Base-by-base conservation (phyloP, 2,329 filamentous ascomycete genomes). In the Verruconis gallopava region DNA sequence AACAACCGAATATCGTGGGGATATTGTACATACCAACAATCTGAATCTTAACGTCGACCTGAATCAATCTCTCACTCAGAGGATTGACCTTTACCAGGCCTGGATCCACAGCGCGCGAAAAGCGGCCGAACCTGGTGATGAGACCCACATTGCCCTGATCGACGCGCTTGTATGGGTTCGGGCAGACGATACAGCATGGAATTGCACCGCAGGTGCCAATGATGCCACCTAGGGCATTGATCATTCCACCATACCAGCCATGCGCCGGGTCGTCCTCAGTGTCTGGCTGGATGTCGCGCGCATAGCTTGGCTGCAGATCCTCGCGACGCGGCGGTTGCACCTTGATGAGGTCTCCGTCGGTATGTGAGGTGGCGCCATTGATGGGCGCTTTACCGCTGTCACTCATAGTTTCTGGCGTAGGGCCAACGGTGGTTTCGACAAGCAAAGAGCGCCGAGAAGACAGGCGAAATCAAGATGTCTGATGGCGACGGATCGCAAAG, bases 1-100 rank as follows among this genome's bases (percentile, higher is more conserved):
- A 11, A 11, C 34, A 37, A 17, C 11, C 11, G 11, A n/a, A 13
- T 22, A 46, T 33, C 30, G 34, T 25, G 14, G 15, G 13, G 17
- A 36, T 25, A 30, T 2, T 40, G 15, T 46, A 62, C 66, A 43
- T 63, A 69, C 66, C 71, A 60, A 93, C 85, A 50, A 94, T 95
- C 67, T 98, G 91, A 53, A 96, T 95, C 77, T 96, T 98, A 67
- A 98, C 91, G 61, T 98, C 91, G 58, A 98, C 81, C 55, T 93
- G 85, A 51, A 85, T 80, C 33, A 98, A 73, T 45, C 72, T 76
- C 70, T 98, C 91, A 54, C 82, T 89, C 42, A 96, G 77, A 3
- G 89, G 89, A 67, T 98, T 98, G 71, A 98, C 79, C 70, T 93
- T 93, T 63, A 96, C 85, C 21, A 98, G 79, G 59, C 91, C 91